Percentiles rank a stretch among this genome's conserved stretches.
Evolutionary conservation across 441 rosid genomes (phyloP).

Genomic region (Brassica hybrid): DNA sequence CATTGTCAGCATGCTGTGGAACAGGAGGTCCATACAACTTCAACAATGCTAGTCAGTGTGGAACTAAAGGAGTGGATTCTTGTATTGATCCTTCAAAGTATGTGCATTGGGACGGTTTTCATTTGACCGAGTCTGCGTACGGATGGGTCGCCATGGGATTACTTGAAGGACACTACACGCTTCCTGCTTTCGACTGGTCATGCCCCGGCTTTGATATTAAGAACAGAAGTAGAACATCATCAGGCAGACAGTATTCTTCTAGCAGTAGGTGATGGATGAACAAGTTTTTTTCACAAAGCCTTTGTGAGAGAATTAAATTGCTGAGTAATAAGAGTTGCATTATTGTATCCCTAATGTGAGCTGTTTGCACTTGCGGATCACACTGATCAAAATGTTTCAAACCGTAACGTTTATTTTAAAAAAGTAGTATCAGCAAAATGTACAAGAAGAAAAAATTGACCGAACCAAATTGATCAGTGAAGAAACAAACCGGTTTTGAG

Average conservation of each 20-base stretch:
- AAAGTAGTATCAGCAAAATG: background rate
- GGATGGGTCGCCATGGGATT: conserved; percentile 25
- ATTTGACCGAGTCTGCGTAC: conserved; percentile 50
- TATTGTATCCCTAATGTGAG: background rate
- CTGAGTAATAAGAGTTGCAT: background rate
- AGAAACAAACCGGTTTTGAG: conserved; percentile 3
- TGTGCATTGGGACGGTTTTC: conserved; percentile 55
- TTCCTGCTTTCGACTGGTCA: conserved; percentile 25
- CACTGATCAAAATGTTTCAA: background rate
- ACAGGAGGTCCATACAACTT: conserved; percentile 48
- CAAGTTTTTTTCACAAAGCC: conserved; percentile 2
- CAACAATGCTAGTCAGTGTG: conserved; percentile 35
- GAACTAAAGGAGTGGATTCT: conserved; percentile 25
- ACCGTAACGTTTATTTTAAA: background rate
- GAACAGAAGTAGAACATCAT: conserved; percentile 1
- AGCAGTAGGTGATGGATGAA: conserved; percentile 18
- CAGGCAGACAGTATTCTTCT: background rate
- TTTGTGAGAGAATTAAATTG: background rate
- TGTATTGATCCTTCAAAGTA: conserved; percentile 47
- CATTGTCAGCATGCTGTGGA: conserved; percentile 51
- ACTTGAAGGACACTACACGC: conserved; percentile 25
- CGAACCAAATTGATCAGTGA: background rate
- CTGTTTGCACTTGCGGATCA: background rate
- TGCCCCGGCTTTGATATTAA: background rate
- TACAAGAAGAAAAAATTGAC: background rate